phyloP scores from a whole-genome alignment of 495 filamentous ascomycete genomes.

The Mytilinidion resinicola region DNA sequence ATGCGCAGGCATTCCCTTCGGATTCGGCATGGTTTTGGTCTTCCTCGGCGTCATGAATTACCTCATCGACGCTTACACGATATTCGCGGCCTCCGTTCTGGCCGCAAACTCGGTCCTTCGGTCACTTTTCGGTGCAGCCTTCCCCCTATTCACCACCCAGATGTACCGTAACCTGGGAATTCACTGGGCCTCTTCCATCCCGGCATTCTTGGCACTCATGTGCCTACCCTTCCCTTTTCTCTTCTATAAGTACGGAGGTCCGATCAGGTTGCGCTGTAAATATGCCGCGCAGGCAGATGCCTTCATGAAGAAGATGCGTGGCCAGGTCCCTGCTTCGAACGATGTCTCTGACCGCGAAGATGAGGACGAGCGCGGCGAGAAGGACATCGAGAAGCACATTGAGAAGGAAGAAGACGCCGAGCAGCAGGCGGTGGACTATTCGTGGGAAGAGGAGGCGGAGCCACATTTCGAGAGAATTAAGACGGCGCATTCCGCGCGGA shows the following conservation, averaged over 20 bases:
- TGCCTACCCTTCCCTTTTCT: constrained; percentile 77
- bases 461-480: constrained; percentile 34
- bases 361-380: not conserved
- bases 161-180: constrained; percentile 65
- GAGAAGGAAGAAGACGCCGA: constrained; percentile 26
- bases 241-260: constrained; percentile 67
- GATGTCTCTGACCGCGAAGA: constrained; percentile 8
- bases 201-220: constrained; percentile 67
- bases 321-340: constrained; percentile 13
- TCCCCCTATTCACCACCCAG: constrained; percentile 72
- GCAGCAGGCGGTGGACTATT: constrained; percentile 35
- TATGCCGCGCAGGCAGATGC: constrained; percentile 62
- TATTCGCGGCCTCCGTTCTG: constrained; percentile 74
- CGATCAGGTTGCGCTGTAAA: constrained; percentile 64
- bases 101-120: constrained; percentile 70
- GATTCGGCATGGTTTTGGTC: constrained; percentile 68
- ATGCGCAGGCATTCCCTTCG: constrained; percentile 61
- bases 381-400: constrained; percentile 7
- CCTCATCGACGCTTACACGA: constrained; percentile 70
- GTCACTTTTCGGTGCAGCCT: constrained; percentile 68
- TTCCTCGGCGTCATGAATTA: constrained; percentile 73
- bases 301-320: constrained; percentile 42
- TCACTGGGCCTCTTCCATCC: constrained; percentile 71
- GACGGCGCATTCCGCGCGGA: constrained; percentile 17
- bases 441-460: constrained; percentile 23